Conservation (phyloP, 345 rosid genomes). For the Syzygium aromaticum region DNA sequence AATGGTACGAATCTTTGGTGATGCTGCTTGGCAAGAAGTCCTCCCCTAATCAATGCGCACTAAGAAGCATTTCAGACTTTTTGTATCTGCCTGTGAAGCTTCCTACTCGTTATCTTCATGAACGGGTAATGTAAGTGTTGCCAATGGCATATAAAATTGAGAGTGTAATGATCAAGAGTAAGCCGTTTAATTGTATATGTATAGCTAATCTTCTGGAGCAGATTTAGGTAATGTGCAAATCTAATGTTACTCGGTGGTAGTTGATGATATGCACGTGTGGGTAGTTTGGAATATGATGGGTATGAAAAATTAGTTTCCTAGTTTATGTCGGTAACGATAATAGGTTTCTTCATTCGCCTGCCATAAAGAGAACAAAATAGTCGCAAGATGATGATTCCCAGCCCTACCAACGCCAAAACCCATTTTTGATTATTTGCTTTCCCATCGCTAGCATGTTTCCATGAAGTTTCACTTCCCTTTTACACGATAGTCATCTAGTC, state of each 20-base stretch:
- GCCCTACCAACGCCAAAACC: background rate
- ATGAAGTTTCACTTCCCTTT: background rate
- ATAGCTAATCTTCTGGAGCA: background rate
- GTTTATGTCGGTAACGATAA: background rate
- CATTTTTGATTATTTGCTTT: background rate
- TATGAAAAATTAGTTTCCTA: background rate
- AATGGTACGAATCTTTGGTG: background rate
- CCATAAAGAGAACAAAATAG: background rate
- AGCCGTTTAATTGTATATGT: background rate
- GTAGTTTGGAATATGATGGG: background rate
- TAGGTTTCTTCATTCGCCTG: background rate
- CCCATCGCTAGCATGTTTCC: background rate
- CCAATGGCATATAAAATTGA: background rate
- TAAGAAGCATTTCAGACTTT: background rate
- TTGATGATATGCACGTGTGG: background rate
- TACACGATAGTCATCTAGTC: background rate
- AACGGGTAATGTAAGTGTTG: background rate
- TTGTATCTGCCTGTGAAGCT: background rate
- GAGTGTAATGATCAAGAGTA: background rate
- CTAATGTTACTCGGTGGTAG: background rate
- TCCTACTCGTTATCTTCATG: background rate
- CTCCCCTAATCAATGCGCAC: background rate
- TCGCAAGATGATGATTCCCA: background rate
- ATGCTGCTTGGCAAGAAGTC: background rate
- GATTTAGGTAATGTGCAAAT: background rate